Evolutionary conservation across 495 filamentous ascomycete genomes (phyloP).

Genomic region (Penicillium subrubescens): DNA sequence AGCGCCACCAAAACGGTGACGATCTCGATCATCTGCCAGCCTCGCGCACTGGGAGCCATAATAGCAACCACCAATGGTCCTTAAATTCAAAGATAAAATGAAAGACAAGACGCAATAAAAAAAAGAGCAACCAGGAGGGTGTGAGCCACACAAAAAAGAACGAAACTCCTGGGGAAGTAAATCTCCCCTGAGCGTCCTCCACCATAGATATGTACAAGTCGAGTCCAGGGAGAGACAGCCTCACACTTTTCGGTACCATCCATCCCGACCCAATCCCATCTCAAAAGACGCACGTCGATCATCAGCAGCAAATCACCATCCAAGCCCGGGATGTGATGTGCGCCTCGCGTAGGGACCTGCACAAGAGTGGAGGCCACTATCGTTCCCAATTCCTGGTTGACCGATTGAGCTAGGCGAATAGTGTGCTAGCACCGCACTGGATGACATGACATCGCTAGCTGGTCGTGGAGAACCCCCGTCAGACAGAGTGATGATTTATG

Average conservation of each 20-base stretch:
- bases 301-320: conserved; percentile 4
- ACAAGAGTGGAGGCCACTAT: conserved; percentile 14
- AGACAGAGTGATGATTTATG: neutral
- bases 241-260: neutral
- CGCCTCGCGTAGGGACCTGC: neutral
- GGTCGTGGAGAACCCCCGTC: neutral
- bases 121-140: conserved; percentile 8
- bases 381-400: conserved; percentile 1
- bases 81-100: neutral
- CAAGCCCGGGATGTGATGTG: neutral
- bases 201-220: conserved; percentile 18
- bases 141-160: conserved; percentile 15
- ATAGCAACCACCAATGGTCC: conserved; percentile 10
- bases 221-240: neutral
- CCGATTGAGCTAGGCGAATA: conserved; percentile 7
- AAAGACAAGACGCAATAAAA: neutral
- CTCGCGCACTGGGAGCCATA: conserved; percentile 36
- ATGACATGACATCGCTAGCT: conserved; percentile 1
- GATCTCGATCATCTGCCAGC: conserved; percentile 40
- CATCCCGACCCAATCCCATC: neutral
- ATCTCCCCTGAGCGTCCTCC: conserved; percentile 11
- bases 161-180: conserved; percentile 18
- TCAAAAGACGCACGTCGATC: conserved; percentile 2
- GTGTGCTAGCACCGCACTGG: neutral
- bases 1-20: conserved; percentile 41